phyloP scores from a whole-genome alignment of 2,329 filamentous ascomycete genomes.

The Colletotrichum coccodes region DNA sequence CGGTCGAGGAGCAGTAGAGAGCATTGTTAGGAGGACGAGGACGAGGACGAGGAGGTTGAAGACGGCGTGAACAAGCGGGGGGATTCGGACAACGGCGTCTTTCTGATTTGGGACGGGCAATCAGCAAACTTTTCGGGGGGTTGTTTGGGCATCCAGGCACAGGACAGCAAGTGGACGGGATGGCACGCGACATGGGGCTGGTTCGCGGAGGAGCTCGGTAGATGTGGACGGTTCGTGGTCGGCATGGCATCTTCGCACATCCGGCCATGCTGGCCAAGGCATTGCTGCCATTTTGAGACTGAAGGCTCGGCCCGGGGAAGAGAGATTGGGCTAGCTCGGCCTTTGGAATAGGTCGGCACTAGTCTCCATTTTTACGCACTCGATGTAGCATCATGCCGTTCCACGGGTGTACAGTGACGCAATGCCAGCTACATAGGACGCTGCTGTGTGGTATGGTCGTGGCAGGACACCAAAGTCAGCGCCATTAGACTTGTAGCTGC shows the following conservation, averaged over 20 bases:
- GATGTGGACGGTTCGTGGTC: neutral
- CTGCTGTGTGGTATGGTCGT: neutral
- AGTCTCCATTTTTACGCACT: conserved; percentile 12
- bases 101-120: conserved; percentile 26
- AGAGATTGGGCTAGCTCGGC: conserved; percentile 10
- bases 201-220: neutral
- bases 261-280: neutral
- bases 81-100: conserved; percentile 15
- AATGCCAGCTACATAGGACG: neutral
- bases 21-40: neutral
- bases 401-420: neutral
- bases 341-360: conserved; percentile 16
- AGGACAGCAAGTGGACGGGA: conserved; percentile 10
- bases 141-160: conserved; percentile 19
- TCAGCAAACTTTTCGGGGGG: conserved; percentile 12
- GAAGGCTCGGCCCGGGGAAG: conserved; percentile 6
- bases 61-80: neutral
- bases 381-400: neutral
- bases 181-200: conserved; percentile 4
- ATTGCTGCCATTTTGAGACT: conserved; percentile 1
- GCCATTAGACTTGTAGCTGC: too few relatives aligned
- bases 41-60: neutral
- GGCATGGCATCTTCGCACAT: conserved; percentile 1
- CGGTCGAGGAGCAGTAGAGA: conserved; percentile 67
- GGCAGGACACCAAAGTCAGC: neutral